phyloP scores from a whole-genome alignment of 305 asterid species.

The Rubia balearica region DNA sequence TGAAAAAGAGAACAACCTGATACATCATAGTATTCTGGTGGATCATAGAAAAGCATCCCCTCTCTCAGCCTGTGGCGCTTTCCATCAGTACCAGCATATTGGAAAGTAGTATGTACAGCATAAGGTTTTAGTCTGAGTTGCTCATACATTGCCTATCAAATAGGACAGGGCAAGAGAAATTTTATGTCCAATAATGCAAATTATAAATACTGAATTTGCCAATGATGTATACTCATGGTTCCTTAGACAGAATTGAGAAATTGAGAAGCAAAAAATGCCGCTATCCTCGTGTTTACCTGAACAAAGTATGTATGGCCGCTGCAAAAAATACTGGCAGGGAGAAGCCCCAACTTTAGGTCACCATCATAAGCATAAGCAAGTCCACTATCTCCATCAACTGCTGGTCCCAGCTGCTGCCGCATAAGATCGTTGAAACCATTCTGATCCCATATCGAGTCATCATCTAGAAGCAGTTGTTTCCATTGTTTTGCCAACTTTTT shows the following conservation, averaged over 20 bases:
- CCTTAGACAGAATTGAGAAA: slow-evolving; percentile 4
- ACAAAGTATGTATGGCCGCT: slow-evolving; percentile 97
- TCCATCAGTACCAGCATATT: slow-evolving; percentile 95
- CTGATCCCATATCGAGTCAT: slow-evolving; percentile 95
- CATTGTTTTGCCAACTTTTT: slow-evolving; percentile 83
- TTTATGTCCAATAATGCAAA: neutral
- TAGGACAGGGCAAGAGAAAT: neutral
- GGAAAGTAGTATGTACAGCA: slow-evolving; percentile 97
- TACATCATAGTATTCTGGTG: slow-evolving; percentile 76
- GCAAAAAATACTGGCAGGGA: slow-evolving; percentile 95
- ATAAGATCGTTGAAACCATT: slow-evolving; percentile 82
- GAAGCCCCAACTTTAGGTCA: slow-evolving; percentile 83
- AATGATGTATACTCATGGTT: slow-evolving; percentile 1
- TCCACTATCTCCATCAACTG: slow-evolving; percentile 95
- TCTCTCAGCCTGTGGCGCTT: slow-evolving; percentile 97
- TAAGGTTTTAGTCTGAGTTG: slow-evolving; percentile 88
- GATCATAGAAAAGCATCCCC: slow-evolving; percentile 85
- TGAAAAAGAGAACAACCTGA: slow-evolving; percentile 49
- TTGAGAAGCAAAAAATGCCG: slow-evolving; percentile 9
- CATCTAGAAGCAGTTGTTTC: slow-evolving; percentile 80
- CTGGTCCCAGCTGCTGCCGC: slow-evolving; percentile 81
- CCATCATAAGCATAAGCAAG: slow-evolving; percentile 97
- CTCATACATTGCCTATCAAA: slow-evolving; percentile 65
- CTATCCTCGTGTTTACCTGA: slow-evolving; percentile 48
- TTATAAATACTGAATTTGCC: neutral